Base-by-base conservation (phyloP, 2,329 filamentous ascomycete genomes). In the Fusarium mexicanum region DNA sequence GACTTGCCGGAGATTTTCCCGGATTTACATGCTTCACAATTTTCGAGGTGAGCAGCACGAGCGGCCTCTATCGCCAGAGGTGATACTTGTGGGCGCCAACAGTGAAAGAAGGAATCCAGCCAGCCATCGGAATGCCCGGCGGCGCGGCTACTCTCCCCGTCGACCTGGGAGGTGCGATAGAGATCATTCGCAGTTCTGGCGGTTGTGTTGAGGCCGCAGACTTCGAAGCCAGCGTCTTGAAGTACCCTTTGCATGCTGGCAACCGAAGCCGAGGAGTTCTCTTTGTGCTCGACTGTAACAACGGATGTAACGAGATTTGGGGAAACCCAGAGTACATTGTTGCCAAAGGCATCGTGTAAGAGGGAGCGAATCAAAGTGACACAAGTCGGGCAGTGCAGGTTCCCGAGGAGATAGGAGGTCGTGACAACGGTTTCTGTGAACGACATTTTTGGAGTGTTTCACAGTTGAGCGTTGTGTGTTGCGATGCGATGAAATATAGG, bases 301-400 rank as follows among this genome's bases (percentile, higher is more conserved):
- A 90, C 90, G 55, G 92, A 93, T 44, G 91, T 92, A 77, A 94
- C 88, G 69, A 94, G 89, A 73, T 93, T 94, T 68, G 91, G 89
- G 71, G 91, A 92, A 37, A 94, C 88, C 83, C 89, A 90, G 62
- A 78, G 85, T 84, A 85, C 84, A 78, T 79, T 88, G 83, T 78
- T 81, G 61, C 76, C 78, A 74, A 83, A 88, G 26, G 81, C 80
- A 50, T 84, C 86, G 67, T 80, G 85, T 67, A 94, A 83, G 67
- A 88, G 86, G 61, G 87, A 84, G 77, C 90, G 86, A 78, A 95
- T 94, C 74, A 87, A 86, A 41, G 89, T 87, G 57, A 94, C 90
- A 80, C 93, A 95, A 69, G 92, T 93, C 20, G 92, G 91, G 83
- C 93, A 94, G 82, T 95, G 93, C n/a, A 95, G 86, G 81, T 95